Evolutionary conservation across 139 green algal species (phyloP).

Genomic region (Desmodesmus armatus): DNA sequence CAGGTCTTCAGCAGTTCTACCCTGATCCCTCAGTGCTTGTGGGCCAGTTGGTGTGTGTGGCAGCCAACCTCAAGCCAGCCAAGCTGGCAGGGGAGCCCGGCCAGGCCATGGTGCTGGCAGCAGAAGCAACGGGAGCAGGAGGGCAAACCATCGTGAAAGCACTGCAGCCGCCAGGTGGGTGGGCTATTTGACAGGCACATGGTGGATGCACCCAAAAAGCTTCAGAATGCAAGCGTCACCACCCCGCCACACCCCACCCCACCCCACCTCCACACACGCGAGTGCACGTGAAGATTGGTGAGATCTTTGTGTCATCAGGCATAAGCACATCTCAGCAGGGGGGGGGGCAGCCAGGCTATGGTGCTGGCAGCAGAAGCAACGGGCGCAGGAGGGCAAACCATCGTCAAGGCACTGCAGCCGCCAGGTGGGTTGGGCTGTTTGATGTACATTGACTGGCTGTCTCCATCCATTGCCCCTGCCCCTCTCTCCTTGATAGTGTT

Average conservation of each 20-base stretch:
- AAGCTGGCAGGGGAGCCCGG: constrained; percentile 62
- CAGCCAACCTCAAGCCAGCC: constrained; percentile 66
- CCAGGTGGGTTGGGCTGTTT: constrained; percentile 40
- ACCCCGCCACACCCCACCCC: too few species aligned
- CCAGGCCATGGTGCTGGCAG: constrained; percentile 68
- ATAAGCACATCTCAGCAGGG: too few species aligned
- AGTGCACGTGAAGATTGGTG: too few species aligned
- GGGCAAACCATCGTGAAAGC: constrained; percentile 29
- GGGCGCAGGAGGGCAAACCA: constrained; percentile 4
- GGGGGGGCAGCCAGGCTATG: constrained; percentile 60
- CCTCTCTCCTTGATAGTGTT: too few species aligned
- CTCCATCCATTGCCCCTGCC: too few species aligned
- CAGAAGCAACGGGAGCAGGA: constrained; percentile 37
- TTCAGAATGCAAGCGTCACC: too few species aligned
- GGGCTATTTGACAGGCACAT: too few species aligned
- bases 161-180: constrained; percentile 45
- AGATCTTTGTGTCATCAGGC: too few species aligned
- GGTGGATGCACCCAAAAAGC: too few species aligned
- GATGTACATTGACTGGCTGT: too few species aligned
- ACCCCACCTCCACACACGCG: too few species aligned
- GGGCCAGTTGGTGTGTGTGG: constrained; percentile 44
- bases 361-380: constrained; percentile 58
- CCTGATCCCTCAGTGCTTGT: constrained; percentile 19
- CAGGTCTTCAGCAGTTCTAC: background rate
- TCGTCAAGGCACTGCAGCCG: constrained; percentile 46